These are phyloP conservation scores for Vaccinium macrocarpon DNA, from an alignment of 148 eudicot species.

Conservation along the genomic window DNA sequence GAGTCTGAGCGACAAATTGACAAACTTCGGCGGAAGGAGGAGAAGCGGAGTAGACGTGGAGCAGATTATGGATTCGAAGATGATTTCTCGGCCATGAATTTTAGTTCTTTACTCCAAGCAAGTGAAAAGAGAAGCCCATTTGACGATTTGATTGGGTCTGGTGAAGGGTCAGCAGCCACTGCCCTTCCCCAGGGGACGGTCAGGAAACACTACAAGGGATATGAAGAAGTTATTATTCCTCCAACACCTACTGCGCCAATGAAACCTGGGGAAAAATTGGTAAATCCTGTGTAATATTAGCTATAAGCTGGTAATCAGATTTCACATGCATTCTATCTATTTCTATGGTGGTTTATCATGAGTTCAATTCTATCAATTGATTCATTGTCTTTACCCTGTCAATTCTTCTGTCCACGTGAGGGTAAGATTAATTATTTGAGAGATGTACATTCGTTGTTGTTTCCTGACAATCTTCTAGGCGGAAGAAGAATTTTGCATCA, in stretches of 20 bases:
- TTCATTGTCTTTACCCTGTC: background rate
- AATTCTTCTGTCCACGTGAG: background rate
- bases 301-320: background rate
- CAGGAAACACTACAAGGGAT: slow-evolving; percentile 86
- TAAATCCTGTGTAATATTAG: slow-evolving; percentile 22
- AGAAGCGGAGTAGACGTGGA: slow-evolving; percentile 82
- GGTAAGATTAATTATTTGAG: background rate
- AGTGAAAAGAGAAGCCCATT: slow-evolving; percentile 81
- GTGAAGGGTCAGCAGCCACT: slow-evolving; percentile 55
- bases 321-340: background rate
- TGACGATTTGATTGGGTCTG: slow-evolving; percentile 88
- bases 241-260: slow-evolving; percentile 85
- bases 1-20: slow-evolving; percentile 83
- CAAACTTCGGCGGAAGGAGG: slow-evolving; percentile 98
- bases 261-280: slow-evolving; percentile 95
- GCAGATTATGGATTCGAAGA: slow-evolving; percentile 68
- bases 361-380: background rate
- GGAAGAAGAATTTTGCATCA: background rate
- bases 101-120: slow-evolving; percentile 84
- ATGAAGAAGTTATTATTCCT: slow-evolving; percentile 95
- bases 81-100: slow-evolving; percentile 52
- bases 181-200: slow-evolving; percentile 97
- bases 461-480: background rate
- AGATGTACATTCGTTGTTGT: background rate
- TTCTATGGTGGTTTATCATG: background rate